These are phyloP conservation scores for Trapa bicornis DNA, from an alignment of 345 rosid species.

Conservation along the genomic window DNA sequence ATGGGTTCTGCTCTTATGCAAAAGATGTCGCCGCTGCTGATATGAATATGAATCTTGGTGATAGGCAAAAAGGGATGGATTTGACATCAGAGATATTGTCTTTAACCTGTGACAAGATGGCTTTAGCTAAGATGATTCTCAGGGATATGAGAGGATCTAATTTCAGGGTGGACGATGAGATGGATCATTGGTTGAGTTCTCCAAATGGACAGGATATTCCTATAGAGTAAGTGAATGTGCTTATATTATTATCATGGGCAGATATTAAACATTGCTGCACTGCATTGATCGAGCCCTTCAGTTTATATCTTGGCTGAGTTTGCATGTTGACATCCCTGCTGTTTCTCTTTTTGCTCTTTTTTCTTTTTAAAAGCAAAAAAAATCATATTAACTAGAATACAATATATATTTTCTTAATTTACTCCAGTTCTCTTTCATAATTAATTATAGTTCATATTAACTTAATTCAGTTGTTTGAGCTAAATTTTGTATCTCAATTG, in stretches of 20 bases:
- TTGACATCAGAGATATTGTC: no score
- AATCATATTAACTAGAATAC: no score
- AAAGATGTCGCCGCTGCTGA: not conserved
- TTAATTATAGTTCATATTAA: no score
- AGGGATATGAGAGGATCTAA: no score
- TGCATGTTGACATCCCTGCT: not conserved
- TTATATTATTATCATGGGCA: not conserved
- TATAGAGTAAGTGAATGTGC: constrained; percentile 1
- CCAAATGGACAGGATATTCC: not conserved
- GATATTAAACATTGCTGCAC: not conserved
- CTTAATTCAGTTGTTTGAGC: not conserved
- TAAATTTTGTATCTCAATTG: not conserved
- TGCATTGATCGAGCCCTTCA: not conserved
- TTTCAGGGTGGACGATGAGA: no score
- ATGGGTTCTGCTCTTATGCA: not conserved
- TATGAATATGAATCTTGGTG: no score
- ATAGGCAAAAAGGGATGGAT: no score
- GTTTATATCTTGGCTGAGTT: not conserved
- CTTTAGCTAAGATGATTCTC: no score
- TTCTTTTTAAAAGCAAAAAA: not conserved
- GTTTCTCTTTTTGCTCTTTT: not conserved
- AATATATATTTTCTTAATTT: not conserved
- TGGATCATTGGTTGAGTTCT: no score
- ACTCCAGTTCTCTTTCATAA: no score
- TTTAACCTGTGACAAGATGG: no score